phyloP scores from a whole-genome alignment of 257 asterid genomes.

The Solanum pimpinellifolium region DNA sequence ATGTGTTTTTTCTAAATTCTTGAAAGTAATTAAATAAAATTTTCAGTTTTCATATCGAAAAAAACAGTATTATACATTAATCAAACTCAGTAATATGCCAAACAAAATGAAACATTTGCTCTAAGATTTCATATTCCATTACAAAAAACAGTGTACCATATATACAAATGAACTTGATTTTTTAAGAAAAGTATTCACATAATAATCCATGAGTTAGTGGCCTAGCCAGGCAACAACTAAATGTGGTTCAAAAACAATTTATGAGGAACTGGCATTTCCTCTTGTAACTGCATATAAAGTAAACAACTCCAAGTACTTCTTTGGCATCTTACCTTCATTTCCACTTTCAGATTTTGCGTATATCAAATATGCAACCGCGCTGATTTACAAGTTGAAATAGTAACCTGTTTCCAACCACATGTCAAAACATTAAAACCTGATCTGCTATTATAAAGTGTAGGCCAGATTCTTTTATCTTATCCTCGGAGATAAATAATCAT shows the following conservation, averaged over 20 bases:
- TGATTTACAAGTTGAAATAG: not conserved
- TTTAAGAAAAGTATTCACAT: not conserved
- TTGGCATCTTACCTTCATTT: not conserved
- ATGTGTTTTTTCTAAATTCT: not conserved
- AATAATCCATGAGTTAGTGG: not conserved
- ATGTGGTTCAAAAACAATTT: not conserved
- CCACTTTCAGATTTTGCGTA: not conserved
- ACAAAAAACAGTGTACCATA: not conserved
- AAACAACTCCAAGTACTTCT: not conserved
- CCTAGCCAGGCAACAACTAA: not conserved
- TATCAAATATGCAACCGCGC: not conserved
- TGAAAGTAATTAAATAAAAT: too few species aligned
- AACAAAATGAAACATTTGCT: not conserved
- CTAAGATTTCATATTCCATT: not conserved
- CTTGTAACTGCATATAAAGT: not conserved
- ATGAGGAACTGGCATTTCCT: not conserved
- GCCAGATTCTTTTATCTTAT: slow-evolving; percentile 2
- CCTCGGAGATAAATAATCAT: slow-evolving; percentile 1
- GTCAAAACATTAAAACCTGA: not conserved
- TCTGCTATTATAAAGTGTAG: not conserved
- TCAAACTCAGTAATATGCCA: not conserved
- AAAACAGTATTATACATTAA: not conserved
- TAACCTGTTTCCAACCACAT: slow-evolving; percentile 1
- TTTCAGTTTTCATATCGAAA: too few species aligned
- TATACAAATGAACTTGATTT: not conserved